Evolutionary conservation across 2,329 filamentous ascomycete genomes (phyloP).

Genomic region (Westerdykella ornata): DNA sequence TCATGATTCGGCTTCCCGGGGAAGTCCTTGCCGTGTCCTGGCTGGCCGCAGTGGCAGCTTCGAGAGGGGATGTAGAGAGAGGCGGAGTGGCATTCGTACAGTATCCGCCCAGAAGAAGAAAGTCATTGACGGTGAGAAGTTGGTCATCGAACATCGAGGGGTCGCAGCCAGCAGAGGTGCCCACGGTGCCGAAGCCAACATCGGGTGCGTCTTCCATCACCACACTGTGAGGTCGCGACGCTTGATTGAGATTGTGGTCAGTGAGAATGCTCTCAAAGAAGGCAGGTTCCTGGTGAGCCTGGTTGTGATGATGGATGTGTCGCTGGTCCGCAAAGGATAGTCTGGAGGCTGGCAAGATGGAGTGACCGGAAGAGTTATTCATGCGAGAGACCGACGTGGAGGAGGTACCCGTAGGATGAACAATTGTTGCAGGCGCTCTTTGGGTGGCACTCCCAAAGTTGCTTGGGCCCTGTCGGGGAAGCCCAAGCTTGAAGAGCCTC

Average conservation of each 20-base stretch:
- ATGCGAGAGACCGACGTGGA: not conserved
- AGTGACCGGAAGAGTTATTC: not conserved
- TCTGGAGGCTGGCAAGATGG: no score
- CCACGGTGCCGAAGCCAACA: not conserved
- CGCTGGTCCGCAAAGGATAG: no score
- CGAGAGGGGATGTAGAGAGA: not conserved
- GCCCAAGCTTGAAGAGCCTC: slow-evolving; percentile 4
- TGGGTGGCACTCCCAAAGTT: not conserved
- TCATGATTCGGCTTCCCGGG: slow-evolving; percentile 1
- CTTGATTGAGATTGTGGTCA: no score
- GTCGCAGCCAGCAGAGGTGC: not conserved
- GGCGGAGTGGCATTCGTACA: not conserved
- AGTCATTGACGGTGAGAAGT: not conserved
- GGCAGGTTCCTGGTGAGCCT: not conserved
- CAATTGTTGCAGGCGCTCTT: no score
- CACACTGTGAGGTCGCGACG: not conserved
- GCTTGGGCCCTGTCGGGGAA: slow-evolving; percentile 1
- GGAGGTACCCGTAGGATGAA: not conserved
- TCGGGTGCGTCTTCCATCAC: slow-evolving; percentile 2
- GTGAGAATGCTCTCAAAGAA: no score
- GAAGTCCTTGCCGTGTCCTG: not conserved
- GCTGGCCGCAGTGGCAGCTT: not conserved
- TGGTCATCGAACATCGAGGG: not conserved
- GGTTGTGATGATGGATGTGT: not conserved
- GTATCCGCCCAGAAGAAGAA: not conserved